Evolutionary conservation across 2,329 filamentous ascomycete genomes (phyloP).

Genomic region (Hypoxylon sp.): DNA sequence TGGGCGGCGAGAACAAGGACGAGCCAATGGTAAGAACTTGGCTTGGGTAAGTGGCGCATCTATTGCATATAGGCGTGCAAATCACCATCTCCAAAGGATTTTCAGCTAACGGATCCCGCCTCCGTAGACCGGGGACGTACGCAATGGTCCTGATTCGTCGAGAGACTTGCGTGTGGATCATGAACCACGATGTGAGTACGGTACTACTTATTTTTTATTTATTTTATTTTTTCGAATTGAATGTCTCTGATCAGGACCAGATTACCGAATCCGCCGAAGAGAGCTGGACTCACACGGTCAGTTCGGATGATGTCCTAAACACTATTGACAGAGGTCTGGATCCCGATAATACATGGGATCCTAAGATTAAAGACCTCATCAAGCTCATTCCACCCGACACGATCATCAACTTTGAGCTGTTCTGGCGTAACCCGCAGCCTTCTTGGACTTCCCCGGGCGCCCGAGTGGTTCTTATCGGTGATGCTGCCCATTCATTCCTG

Average conservation of each 20-base stretch:
- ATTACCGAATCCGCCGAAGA: conserved; percentile 57
- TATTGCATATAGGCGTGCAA: conserved; percentile 49
- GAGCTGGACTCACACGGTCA: conserved; percentile 57
- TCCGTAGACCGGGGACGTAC: conserved; percentile 59
- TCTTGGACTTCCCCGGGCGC: conserved; percentile 56
- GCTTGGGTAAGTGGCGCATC: conserved; percentile 60
- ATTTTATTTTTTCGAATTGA: not conserved
- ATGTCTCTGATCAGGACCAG: conserved; percentile 43
- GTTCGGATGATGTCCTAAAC: conserved; percentile 55
- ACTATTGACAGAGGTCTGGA: conserved; percentile 57
- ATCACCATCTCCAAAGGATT: conserved; percentile 4
- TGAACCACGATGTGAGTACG: conserved; percentile 57
- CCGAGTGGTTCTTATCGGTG: conserved; percentile 58
- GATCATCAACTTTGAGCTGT: conserved; percentile 60
- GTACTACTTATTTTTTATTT: not conserved
- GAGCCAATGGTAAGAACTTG: conserved; percentile 62
- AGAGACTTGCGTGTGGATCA: conserved; percentile 58
- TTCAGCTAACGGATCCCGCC: conserved; percentile 26
- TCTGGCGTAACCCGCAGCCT: conserved; percentile 59
- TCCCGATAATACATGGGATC: conserved; percentile 52
- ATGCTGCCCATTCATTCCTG: conserved; percentile 60
- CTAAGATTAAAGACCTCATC: conserved; percentile 56
- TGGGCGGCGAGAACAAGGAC: conserved; percentile 60
- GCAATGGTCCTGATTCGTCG: conserved; percentile 55
- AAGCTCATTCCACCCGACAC: conserved; percentile 53